Conservation (phyloP, 148 eudicot genomes). For the Heliosperma pusillum region DNA sequence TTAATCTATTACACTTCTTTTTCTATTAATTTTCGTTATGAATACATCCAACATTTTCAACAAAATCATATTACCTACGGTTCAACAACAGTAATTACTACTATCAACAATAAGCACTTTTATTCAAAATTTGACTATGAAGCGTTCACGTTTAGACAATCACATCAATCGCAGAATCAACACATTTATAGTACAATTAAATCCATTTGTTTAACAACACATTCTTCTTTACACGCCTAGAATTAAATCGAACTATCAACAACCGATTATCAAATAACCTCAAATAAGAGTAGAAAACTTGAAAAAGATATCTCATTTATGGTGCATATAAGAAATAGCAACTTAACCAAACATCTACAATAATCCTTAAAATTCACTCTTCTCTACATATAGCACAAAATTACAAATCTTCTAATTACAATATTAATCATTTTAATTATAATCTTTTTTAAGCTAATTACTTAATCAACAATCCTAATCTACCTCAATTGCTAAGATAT, state of each 20-base stretch:
- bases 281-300: not conserved
- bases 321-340: not conserved
- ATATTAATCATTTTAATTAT: not conserved
- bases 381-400: not conserved
- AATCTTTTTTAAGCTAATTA: not conserved
- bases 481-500: not conserved
- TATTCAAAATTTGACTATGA: not conserved
- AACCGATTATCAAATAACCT: not conserved
- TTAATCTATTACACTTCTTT: no score
- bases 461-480: not conserved
- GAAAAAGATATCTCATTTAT: not conserved
- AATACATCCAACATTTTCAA: no score
- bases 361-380: not conserved
- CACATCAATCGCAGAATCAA: not conserved
- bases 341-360: not conserved
- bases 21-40: no score
- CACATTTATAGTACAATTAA: not conserved
- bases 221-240: not conserved
- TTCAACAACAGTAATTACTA: no score
- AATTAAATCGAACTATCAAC: not conserved
- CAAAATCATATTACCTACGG: no score
- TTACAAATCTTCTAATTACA: not conserved
- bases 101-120: no score
- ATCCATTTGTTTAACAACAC: no score
- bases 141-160: not conserved